phyloP scores from a whole-genome alignment of 306 rosid genomes.

The Crotalaria pallida region DNA sequence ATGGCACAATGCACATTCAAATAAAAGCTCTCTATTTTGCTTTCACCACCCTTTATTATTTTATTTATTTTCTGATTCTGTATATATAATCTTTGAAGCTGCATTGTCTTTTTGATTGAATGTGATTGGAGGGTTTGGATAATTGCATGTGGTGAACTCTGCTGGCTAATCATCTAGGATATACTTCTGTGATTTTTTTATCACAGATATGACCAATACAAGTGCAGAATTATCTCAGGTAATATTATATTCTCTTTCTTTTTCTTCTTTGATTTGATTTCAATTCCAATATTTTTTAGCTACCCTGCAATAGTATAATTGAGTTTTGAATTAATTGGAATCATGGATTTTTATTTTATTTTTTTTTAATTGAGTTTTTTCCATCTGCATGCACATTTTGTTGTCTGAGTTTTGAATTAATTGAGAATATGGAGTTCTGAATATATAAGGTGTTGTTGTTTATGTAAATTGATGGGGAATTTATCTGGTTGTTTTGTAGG shows the following conservation, averaged over 20 bases:
- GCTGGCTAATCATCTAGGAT: constrained; percentile 24
- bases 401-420: background rate
- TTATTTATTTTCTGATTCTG: background rate
- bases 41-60: background rate
- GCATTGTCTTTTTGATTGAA: constrained; percentile 32
- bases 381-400: background rate
- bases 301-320: background rate
- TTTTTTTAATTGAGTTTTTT: too few species aligned
- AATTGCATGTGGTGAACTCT: constrained; percentile 32
- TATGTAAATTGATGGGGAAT: background rate
- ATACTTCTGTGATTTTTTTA: constrained; percentile 52
- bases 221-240: constrained; percentile 63
- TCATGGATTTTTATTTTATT: too few species aligned
- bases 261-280: too few species aligned
- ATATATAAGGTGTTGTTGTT: background rate
- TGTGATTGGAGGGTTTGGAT: constrained; percentile 24
- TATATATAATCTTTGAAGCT: constrained; percentile 17
- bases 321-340: too few species aligned
- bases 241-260: background rate
- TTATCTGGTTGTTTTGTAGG: constrained; percentile 41
- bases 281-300: background rate
- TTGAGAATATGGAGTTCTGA: background rate
- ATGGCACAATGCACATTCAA: background rate
- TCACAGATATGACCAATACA: constrained; percentile 67
- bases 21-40: background rate